Evolutionary conservation across 2,329 filamentous ascomycete species (phyloP), one percentile per base, ranked within the genome.

Genomic region (Ophiostoma himal-ulmi): DNA sequence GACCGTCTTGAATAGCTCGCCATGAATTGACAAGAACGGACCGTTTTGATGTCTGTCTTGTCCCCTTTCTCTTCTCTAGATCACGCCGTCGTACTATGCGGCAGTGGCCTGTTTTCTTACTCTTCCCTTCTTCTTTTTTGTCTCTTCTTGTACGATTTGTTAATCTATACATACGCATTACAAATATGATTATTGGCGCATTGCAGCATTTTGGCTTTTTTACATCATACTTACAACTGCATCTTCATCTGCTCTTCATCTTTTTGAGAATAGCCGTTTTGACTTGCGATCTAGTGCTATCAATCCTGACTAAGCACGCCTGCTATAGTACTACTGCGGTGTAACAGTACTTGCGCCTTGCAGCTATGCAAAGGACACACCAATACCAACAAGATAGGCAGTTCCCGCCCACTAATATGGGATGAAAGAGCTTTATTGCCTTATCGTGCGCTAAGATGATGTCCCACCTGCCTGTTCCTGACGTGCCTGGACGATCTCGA

Each of bases 381-480:
- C 52, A 20, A 48, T 7, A n/a, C 44, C 44, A 57, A 57, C 52
- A 22, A 17, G 57, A 22, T 8, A 62, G 57, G 57, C 26, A 30
- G 8, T 14, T 34, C 57, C 57, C 57, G 57, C 57, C 57, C 57
- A 62, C 57, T 62, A 62, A 62, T 26, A 62, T 26, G 8, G 52
- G 22, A 57, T 57, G 22, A 62, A 62, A 30, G 57, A 34, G 57
- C 57, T 62, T 4, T 34, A 54, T 20, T 26, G 57, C 26, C 57
- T 62, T 62, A 62, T 62, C 57, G 57, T 30, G 57, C 57, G 57
- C 57, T 62, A 62, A 62, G 13, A 14, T 14, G 52, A 14, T 30
- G 52, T 57, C 57, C 57, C 57, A 62, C 57, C 57, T 62, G 57
- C 57, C 57, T 62, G 57, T 62, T 62, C 57, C 57, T 34, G 57